phyloP scores from a whole-genome alignment of 371 early-diverging fungal genomes.

The Rhizomucor pusillus region DNA sequence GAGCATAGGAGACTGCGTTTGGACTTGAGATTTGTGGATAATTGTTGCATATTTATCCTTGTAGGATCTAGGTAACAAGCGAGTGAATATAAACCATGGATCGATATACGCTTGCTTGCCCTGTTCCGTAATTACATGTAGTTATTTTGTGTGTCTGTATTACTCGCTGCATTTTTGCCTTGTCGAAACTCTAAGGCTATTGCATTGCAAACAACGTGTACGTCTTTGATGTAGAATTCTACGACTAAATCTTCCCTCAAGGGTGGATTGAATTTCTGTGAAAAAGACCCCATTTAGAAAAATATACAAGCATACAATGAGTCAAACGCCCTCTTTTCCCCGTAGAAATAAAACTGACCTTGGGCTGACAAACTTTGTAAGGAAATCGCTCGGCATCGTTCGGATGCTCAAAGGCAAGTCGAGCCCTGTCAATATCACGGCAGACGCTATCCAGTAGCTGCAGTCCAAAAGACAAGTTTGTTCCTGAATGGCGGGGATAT shows the following conservation, averaged over 20 bases:
- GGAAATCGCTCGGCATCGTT: conserved; percentile 40
- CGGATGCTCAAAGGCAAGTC: conserved; percentile 41
- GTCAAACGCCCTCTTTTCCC: too few species aligned
- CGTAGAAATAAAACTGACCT: conserved; percentile 17
- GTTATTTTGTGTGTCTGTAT: conserved; percentile 5
- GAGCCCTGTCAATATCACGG: conserved; percentile 32
- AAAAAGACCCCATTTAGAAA: background rate
- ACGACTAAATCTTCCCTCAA: conserved; percentile 40
- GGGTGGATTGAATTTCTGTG: conserved; percentile 39
- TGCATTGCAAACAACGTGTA: conserved; percentile 35
- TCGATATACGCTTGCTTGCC: background rate
- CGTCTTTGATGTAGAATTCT: conserved; percentile 40
- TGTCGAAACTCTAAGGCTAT: conserved; percentile 29
- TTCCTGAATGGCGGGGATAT: background rate
- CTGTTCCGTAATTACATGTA: background rate
- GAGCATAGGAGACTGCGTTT: conserved; percentile 44
- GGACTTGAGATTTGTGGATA: conserved; percentile 30
- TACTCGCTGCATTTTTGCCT: conserved; percentile 7
- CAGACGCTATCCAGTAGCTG: conserved; percentile 39
- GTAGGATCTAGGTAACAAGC: conserved; percentile 11
- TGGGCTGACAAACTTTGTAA: conserved; percentile 50
- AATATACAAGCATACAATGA: background rate
- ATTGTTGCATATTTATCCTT: conserved; percentile 40
- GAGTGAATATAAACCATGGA: background rate
- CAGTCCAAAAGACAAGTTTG: background rate